Evolutionary conservation across 108 stramenopile genomes (phyloP).

Genomic region (Nitzschia putrida): DNA sequence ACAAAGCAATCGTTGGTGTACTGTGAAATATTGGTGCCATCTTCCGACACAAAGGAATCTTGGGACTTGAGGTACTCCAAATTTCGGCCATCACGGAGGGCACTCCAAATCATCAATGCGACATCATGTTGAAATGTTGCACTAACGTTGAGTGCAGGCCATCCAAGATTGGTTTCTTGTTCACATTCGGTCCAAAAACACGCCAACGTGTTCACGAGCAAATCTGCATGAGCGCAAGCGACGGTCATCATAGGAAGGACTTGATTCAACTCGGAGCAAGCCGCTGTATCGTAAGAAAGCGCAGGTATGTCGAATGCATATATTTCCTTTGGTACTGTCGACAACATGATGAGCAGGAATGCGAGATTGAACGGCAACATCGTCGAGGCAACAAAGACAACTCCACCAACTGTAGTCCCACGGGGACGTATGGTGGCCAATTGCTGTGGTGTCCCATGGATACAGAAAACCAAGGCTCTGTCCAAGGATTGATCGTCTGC

Average conservation of each 20-base stretch:
- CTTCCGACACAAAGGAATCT: constrained; percentile 1
- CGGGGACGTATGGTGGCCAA: background rate
- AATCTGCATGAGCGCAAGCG: constrained; percentile 14
- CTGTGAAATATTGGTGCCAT: background rate
- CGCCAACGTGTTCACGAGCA: constrained; percentile 1
- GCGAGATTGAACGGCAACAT: constrained; percentile 24
- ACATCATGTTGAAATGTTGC: constrained; percentile 10
- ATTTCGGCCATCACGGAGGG: constrained; percentile 3
- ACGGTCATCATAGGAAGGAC: constrained; percentile 18
- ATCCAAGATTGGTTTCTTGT: background rate
- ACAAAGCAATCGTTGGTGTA: constrained; percentile 8
- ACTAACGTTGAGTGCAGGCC: constrained; percentile 7
- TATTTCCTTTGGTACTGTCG: constrained; percentile 4
- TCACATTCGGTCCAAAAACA: constrained; percentile 8
- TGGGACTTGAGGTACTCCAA: constrained; percentile 15
- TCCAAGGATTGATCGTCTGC: constrained; percentile 8
- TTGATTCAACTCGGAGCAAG: constrained; percentile 3
- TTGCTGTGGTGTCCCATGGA: constrained; percentile 8
- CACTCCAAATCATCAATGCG: constrained; percentile 19
- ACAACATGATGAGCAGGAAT: constrained; percentile 2
- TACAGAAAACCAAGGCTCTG: constrained; percentile 12
- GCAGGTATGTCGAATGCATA: background rate
- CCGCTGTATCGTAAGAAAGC: background rate
- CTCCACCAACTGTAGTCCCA: background rate
- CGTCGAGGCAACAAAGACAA: constrained; percentile 7